Evolutionary conservation across 1,139 yeast species (phyloP).

Genomic region (Meyerozyma sp.): DNA sequence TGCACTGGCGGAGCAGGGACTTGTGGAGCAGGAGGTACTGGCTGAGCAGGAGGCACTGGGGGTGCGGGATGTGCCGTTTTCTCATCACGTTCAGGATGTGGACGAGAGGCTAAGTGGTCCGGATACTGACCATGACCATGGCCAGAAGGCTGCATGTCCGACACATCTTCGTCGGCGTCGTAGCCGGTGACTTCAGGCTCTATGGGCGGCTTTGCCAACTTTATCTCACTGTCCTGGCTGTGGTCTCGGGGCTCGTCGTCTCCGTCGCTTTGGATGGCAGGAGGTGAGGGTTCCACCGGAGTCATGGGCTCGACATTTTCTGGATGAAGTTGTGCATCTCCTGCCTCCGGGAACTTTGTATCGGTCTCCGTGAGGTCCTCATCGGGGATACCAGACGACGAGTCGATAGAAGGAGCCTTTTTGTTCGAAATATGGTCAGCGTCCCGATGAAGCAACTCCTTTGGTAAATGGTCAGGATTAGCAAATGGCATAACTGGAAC

Average conservation of each 20-base stretch:
- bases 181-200: slow-evolving; percentile 37
- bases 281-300: slow-evolving; percentile 6
- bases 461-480: slow-evolving; percentile 17
- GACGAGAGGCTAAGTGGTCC: no score
- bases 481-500: slow-evolving; percentile 53
- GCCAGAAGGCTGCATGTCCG: slow-evolving; percentile 19
- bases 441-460: slow-evolving; percentile 13
- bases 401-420: slow-evolving; percentile 10
- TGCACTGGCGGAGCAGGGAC: slow-evolving; percentile 2
- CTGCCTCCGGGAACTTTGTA: slow-evolving; percentile 12
- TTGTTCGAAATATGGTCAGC: slow-evolving; percentile 6
- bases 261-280: neutral
- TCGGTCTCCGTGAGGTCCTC: slow-evolving; percentile 23
- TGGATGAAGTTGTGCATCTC: slow-evolving; percentile 9
- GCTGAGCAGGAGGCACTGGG: slow-evolving; percentile 9
- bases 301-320: slow-evolving; percentile 9
- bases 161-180: slow-evolving; percentile 41
- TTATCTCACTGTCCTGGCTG: slow-evolving; percentile 8
- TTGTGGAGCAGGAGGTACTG: no score
- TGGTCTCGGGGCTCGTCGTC: neutral
- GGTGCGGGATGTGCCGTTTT: slow-evolving; percentile 7
- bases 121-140: neutral
- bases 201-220: slow-evolving; percentile 6
- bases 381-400: slow-evolving; percentile 27
- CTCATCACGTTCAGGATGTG: slow-evolving; percentile 7